Percentiles rank a stretch among this genome's conserved stretches.
Conservation (phyloP, 2,329 filamentous ascomycete genomes). For the Fusarium dlaminii region DNA sequence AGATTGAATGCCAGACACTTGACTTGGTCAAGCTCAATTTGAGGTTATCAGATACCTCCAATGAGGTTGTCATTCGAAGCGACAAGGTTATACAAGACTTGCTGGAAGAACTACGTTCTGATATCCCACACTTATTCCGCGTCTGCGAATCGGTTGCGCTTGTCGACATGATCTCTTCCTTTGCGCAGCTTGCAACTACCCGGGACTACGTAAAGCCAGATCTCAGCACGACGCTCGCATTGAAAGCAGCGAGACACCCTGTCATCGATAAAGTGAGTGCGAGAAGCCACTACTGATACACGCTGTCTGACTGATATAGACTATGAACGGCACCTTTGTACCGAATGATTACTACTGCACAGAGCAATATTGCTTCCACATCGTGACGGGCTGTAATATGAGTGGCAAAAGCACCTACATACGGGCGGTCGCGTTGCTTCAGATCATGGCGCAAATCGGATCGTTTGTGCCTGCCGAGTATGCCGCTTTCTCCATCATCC, state of each 20-base stretch:
- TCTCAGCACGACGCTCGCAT: slow-evolving; percentile 72
- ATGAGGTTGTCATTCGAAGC: slow-evolving; percentile 85
- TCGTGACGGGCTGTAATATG: slow-evolving; percentile 98
- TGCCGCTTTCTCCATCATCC: slow-evolving; percentile 81
- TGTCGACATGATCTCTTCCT: slow-evolving; percentile 84
- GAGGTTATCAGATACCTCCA: slow-evolving; percentile 80
- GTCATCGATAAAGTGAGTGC: slow-evolving; percentile 72
- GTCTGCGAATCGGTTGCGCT: slow-evolving; percentile 88
- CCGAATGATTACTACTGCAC: slow-evolving; percentile 92
- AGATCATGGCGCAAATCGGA: slow-evolving; percentile 94
- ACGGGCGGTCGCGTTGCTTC: slow-evolving; percentile 81
- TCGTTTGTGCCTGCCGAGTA: slow-evolving; percentile 89
- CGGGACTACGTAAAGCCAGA: slow-evolving; percentile 71
- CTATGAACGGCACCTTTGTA: slow-evolving; percentile 74
- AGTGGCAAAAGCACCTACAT: slow-evolving; percentile 98
- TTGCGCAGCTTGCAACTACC: slow-evolving; percentile 76
- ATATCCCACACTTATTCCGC: slow-evolving; percentile 80
- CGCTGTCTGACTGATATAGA: slow-evolving; percentile 46
- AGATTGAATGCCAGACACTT: slow-evolving; percentile 87
- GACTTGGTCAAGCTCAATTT: slow-evolving; percentile 83
- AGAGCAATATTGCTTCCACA: slow-evolving; percentile 83
- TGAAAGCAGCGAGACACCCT: slow-evolving; percentile 80
- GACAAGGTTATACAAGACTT: slow-evolving; percentile 79
- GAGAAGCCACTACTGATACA: neutral
- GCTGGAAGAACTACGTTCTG: slow-evolving; percentile 74